Evolutionary conservation across 768 basidiomycete genomes (phyloP).

Genomic region (Termitomyces sp.): DNA sequence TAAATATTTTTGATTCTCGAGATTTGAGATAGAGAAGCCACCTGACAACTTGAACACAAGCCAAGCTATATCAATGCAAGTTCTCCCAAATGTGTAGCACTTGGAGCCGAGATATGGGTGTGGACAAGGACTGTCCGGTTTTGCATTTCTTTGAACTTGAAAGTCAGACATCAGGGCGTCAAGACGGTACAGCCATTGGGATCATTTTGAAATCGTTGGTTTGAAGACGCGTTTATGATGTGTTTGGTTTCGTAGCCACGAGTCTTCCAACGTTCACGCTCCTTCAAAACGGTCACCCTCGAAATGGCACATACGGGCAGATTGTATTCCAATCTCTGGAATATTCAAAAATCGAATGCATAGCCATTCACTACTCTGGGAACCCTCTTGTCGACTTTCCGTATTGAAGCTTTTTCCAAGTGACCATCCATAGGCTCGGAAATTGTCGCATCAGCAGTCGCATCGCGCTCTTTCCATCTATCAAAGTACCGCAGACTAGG

Average conservation of each 20-base stretch:
- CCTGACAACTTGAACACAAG: background rate
- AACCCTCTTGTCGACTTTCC: constrained; percentile 11
- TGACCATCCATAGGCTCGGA: constrained; percentile 7
- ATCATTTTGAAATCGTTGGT: background rate
- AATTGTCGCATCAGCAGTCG: constrained; percentile 10
- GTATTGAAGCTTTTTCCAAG: constrained; percentile 2
- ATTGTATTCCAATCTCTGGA: background rate
- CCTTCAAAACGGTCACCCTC: constrained; percentile 10
- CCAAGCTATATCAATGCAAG: too few relatives aligned
- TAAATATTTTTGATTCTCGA: background rate
- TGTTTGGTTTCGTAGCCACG: constrained; percentile 14
- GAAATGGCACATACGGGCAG: constrained; percentile 27
- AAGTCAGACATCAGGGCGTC: too few relatives aligned
- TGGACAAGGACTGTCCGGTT: too few relatives aligned
- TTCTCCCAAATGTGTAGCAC: background rate
- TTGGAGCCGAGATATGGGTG: background rate
- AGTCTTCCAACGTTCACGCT: constrained; percentile 4
- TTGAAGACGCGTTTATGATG: constrained; percentile 12
- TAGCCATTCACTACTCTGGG: constrained; percentile 8
- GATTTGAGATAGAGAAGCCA: background rate
- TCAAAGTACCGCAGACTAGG: constrained; percentile 37
- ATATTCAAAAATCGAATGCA: constrained; percentile 15
- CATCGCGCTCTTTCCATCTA: constrained; percentile 20
- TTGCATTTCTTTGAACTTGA: background rate
- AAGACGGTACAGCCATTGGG: background rate